Conservation (phyloP, 2,329 filamentous ascomycete genomes). For the Trichoderma koningiopsis region DNA sequence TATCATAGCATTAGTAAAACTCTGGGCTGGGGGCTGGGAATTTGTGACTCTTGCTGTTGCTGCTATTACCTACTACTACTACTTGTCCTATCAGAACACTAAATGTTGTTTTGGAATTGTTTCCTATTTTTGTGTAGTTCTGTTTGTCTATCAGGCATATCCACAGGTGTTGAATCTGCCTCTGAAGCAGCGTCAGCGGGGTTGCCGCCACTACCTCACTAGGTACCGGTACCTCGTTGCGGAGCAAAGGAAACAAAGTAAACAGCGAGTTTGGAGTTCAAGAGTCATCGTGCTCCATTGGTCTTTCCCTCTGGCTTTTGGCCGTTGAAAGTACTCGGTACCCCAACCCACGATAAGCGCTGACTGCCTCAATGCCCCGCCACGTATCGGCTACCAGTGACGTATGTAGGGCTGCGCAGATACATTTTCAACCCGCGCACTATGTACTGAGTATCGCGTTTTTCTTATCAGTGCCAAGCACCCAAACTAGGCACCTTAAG, state of each 20-base stretch:
- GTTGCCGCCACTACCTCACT: not conserved
- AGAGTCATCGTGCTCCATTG: not conserved
- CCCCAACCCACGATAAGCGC: not conserved
- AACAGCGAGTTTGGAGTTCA: not conserved
- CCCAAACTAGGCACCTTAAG: not conserved
- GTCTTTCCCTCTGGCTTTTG: not conserved
- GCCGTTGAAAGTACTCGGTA: not conserved
- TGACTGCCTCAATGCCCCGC: not conserved
- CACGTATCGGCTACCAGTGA: slow-evolving; percentile 12
- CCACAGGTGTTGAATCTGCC: no score
- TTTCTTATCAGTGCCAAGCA: slow-evolving; percentile 3
- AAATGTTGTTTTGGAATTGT: not conserved
- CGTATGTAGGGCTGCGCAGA: slow-evolving; percentile 2
- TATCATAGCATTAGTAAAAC: not conserved
- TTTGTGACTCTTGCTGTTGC: not conserved
- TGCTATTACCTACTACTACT: no score
- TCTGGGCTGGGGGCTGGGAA: not conserved
- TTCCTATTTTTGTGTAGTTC: not conserved
- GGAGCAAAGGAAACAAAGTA: not conserved
- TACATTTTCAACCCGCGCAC: not conserved
- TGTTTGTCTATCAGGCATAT: not conserved
- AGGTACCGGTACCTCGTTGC: not conserved
- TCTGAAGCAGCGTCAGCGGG: no score
- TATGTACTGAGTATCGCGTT: not conserved
- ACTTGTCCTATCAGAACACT: no score